These are phyloP conservation scores for Talaromyces piceae DNA, from an alignment of 2,329 filamentous ascomycete species.

Conservation along the genomic window DNA sequence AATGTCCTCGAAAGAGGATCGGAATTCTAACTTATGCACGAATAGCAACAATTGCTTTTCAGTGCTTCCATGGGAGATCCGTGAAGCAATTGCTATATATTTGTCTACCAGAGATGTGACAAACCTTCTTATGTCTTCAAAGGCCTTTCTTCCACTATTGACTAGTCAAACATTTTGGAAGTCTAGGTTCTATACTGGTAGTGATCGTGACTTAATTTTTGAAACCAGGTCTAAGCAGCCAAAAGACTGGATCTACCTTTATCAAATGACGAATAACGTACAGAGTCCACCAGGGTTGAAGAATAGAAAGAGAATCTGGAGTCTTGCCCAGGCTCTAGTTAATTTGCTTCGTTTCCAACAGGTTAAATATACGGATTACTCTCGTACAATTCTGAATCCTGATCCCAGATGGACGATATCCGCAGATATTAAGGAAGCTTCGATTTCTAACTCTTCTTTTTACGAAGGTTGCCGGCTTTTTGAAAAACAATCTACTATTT, in stretches of 20 bases:
- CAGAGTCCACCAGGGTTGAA: constrained; percentile 17
- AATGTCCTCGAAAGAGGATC: background rate
- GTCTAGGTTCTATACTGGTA: constrained; percentile 2
- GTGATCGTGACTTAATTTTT: constrained; percentile 10
- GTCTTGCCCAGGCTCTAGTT: background rate
- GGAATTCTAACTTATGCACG: background rate
- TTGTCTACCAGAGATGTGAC: constrained; percentile 4
- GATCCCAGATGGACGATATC: background rate
- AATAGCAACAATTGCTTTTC: constrained; percentile 3
- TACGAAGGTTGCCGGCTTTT: constrained; percentile 8
- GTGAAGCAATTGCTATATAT: constrained; percentile 6
- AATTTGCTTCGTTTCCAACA: background rate
- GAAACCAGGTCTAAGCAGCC: constrained; percentile 1
- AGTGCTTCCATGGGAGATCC: constrained; percentile 9
- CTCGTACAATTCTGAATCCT: background rate
- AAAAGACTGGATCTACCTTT: constrained; percentile 8
- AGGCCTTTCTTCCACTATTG: constrained; percentile 7
- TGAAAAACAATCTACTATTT: background rate
- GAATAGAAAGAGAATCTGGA: constrained; percentile 15
- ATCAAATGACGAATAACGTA: constrained; percentile 12
- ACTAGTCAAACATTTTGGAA: constrained; percentile 10
- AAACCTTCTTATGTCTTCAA: constrained; percentile 3
- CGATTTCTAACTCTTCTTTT: background rate
- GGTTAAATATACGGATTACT: background rate
- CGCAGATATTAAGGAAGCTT: constrained; percentile 11